Conservation (phyloP, 352 stramenopile species). For the Globisporangium emineosum region DNA sequence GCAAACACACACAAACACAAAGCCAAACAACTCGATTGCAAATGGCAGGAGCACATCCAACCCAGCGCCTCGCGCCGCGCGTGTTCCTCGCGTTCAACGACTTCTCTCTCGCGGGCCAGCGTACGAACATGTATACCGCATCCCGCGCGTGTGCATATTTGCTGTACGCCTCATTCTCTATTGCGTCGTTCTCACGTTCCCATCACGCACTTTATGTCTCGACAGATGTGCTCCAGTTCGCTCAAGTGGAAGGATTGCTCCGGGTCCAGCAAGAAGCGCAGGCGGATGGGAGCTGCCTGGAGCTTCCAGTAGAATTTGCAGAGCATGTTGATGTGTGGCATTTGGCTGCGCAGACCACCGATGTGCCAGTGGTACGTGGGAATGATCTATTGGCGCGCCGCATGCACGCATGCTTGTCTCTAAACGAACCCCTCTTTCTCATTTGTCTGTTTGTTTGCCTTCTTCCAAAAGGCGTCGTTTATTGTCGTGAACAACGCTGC, state of each 20-base stretch:
- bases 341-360: background rate
- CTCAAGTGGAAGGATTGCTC: constrained; percentile 14
- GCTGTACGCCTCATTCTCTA: background rate
- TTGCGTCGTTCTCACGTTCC: background rate
- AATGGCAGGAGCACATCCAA: constrained; percentile 6
- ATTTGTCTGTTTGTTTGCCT: background rate
- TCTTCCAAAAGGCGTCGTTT: constrained; percentile 25
- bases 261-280: constrained; percentile 10
- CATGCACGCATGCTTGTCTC: background rate
- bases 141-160: no score
- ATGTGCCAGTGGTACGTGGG: background rate
- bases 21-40: no score
- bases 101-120: constrained; percentile 55
- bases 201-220: background rate
- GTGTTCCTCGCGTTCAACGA: constrained; percentile 71
- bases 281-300: background rate
- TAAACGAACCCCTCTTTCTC: background rate
- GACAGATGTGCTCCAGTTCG: constrained; percentile 37
- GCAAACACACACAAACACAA: no score
- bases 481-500: constrained; percentile 34
- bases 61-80: constrained; percentile 19
- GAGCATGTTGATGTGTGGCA: constrained; percentile 13
- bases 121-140: constrained; percentile 40
- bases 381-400: background rate
- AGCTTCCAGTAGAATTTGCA: constrained; percentile 10